Evolutionary conservation across 169 alveolate genomes (phyloP).

Genomic region (Eimeria necatrix): DNA sequence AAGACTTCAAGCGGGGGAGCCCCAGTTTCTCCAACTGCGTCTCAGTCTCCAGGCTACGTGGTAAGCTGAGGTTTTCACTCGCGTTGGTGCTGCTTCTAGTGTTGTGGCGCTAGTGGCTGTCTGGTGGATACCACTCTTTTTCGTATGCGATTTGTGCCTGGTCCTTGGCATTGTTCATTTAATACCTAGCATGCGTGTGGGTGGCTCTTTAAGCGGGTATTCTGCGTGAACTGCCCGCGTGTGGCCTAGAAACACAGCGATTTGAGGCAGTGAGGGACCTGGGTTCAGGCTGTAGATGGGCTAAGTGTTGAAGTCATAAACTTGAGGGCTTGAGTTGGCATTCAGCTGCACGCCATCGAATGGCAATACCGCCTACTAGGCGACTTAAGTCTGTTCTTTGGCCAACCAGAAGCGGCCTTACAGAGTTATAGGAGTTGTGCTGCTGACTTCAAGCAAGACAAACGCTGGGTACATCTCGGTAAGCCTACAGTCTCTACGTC

Average conservation of each 20-base stretch:
- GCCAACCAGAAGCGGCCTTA: slow-evolving; percentile 53
- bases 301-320: background rate
- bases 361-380: slow-evolving; percentile 73
- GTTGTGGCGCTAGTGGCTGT: background rate
- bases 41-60: slow-evolving; percentile 10
- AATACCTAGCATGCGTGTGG: no score
- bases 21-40: background rate
- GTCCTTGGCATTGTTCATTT: no score
- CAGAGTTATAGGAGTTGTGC: slow-evolving; percentile 68
- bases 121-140: background rate
- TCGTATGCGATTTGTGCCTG: background rate
- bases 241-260: no score
- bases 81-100: background rate
- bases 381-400: slow-evolving; percentile 61
- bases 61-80: background rate
- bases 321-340: background rate
- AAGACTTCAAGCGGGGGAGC: slow-evolving; percentile 15
- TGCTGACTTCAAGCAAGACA: slow-evolving; percentile 78
- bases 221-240: background rate
- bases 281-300: no score
- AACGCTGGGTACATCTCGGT: slow-evolving; percentile 75
- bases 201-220: background rate
- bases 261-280: no score
- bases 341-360: slow-evolving; percentile 77
- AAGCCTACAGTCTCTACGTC: background rate